Conservation (phyloP, 148 eudicot genomes). For the Euryodendron excelsum region DNA sequence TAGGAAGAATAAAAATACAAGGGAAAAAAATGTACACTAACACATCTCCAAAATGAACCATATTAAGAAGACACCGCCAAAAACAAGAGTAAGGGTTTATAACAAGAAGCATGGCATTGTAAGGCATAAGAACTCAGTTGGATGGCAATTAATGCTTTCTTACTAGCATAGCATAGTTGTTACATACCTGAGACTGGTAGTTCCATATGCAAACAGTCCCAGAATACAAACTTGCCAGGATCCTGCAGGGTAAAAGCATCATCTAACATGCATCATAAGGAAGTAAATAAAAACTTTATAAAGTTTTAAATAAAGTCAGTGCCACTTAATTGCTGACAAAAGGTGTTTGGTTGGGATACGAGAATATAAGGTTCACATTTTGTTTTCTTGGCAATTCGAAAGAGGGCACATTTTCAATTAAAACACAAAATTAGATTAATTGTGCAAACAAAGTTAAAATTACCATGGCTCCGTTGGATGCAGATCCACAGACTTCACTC, state of each 20-base stretch:
- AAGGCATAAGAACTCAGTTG: not conserved
- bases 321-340: not conserved
- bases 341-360: not conserved
- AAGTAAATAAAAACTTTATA: not conserved
- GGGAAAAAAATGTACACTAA: not conserved
- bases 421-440: not conserved
- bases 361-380: not conserved
- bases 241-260: constrained; percentile 39
- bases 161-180: not conserved
- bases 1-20: not conserved
- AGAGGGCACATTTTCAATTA: not conserved
- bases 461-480: constrained; percentile 91
- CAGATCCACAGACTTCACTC: constrained; percentile 82
- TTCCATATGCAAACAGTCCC: constrained; percentile 78
- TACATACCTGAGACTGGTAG: constrained; percentile 67
- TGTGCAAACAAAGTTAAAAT: not conserved
- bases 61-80: not conserved
- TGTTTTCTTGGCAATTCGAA: not conserved
- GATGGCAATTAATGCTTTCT: not conserved
- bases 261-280: not conserved
- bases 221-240: constrained; percentile 70
- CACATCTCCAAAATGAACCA: not conserved
- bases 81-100: not conserved
- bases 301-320: not conserved
- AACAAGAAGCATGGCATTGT: not conserved